Evolutionary conservation across 2,329 filamentous ascomycete species (phyloP).

Genomic region (Diaporthe sp.): DNA sequence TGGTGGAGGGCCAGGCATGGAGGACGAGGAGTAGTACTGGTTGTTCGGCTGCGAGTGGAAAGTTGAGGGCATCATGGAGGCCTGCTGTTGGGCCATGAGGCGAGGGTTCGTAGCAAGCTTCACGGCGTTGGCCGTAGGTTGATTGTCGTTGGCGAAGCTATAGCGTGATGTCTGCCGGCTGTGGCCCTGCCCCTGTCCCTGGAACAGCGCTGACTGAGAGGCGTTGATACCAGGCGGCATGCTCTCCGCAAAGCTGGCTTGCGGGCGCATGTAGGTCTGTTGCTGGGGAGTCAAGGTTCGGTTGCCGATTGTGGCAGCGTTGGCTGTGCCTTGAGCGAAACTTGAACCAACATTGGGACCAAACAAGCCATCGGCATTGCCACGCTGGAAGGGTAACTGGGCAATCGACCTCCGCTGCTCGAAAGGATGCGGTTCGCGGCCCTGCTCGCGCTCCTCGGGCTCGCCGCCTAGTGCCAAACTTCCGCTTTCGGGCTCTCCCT

Average conservation of each 20-base stretch:
- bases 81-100: constrained; percentile 81
- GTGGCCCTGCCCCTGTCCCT: constrained; percentile 70
- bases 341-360: constrained; percentile 61
- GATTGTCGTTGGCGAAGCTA: constrained; percentile 84
- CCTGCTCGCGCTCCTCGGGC: constrained; percentile 80
- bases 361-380: constrained; percentile 63
- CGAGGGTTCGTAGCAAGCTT: constrained; percentile 84
- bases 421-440: constrained; percentile 60
- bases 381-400: constrained; percentile 81
- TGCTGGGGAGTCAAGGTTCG: constrained; percentile 86
- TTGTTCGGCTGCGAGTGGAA: constrained; percentile 70
- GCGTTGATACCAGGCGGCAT: constrained; percentile 68
- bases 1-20: constrained; percentile 92
- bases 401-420: constrained; percentile 73
- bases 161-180: constrained; percentile 87
- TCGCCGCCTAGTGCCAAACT: constrained; percentile 93
- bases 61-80: constrained; percentile 82
- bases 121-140: constrained; percentile 70
- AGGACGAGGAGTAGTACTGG: constrained; percentile 80
- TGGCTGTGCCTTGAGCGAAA: constrained; percentile 61
- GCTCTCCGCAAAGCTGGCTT: constrained; percentile 66
- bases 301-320: constrained; percentile 69
- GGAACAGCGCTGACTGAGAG: constrained; percentile 61
- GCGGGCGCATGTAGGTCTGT: constrained; percentile 76
- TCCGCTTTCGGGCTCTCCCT: constrained; percentile 82